Evolutionary conservation across 129 eudicot species (phyloP), one percentile per base, ranked within the genome.

Genomic region (Ambrosia artemisiifolia): DNA sequence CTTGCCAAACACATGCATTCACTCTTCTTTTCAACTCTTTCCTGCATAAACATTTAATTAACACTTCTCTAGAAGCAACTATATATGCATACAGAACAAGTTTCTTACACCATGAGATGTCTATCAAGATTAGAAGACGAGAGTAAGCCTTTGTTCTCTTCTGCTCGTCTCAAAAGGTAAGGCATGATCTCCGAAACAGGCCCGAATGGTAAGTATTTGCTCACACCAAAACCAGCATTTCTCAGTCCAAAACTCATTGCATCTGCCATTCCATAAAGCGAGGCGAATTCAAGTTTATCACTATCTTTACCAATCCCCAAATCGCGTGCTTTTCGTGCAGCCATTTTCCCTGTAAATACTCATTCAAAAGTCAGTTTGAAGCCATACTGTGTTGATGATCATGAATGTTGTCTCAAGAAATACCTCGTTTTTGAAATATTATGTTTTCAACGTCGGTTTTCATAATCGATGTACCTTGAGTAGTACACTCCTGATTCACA

Each of bases 221-320:
- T 92, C 12, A 88, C 93, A 24, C 80, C 76, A 76, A 86, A 88
- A 32, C 97, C 97, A 13, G 88, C 93, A 67, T 88, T 92, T 67
- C 72, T 85, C 78, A 92, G 36, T 12, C 86, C 91, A 59, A 69
- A 88, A 13, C 91, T 82, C 28, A 92, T 79, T 2, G 87, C 85
- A 40, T 91, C 97, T 3, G 97, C 81, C 97, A 91, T 91, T 47
- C 96, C 96, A 56, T 88, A 91, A 16, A 91, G 83, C 59, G 87
- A 95, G 6, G 97, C 97, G 51, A 88, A 92, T 36, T 88, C 91
- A 49, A 92, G 83, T 65, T 82, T 77, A 19, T 75, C 80, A 11
- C 43, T 80, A 6, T 81, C 86, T 79, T 72, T 92, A 12, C 77
- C 69, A 10, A 92, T 83, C 40, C 96, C 96, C 78, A 84, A 77